Conservation (phyloP, 305 asterid genomes). For the Fraxinus paxiana region DNA sequence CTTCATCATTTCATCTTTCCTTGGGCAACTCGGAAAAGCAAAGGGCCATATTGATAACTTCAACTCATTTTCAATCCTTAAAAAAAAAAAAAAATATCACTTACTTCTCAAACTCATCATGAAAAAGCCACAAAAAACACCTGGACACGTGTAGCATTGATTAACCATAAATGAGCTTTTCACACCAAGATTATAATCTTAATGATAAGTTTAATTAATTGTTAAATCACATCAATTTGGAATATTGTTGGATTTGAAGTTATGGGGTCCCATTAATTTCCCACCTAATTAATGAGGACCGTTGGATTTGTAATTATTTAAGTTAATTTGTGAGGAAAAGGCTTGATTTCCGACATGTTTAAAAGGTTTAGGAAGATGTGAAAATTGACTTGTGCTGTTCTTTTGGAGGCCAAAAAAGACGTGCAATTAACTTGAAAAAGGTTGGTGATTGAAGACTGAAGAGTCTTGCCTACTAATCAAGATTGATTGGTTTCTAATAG, state of each 20-base stretch:
- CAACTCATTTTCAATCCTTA: neutral
- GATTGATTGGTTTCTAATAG: neutral
- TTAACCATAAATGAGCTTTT: neutral
- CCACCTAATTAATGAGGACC: neutral
- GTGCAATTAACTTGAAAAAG: neutral
- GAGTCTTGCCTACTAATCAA: neutral
- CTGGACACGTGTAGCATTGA: neutral
- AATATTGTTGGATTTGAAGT: neutral
- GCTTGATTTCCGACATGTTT: neutral
- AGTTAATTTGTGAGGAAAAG: neutral
- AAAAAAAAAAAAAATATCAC: neutral
- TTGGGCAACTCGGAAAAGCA: neutral
- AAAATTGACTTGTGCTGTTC: neutral
- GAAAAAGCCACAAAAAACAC: neutral
- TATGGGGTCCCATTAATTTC: neutral
- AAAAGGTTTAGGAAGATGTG: neutral
- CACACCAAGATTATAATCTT: neutral
- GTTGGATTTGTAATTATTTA: neutral
- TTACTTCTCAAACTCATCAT: neutral
- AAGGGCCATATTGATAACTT: neutral
- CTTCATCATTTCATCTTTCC: neutral
- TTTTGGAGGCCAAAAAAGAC: neutral
- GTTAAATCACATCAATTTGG: neutral
- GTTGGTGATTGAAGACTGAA: neutral
- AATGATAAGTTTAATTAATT: neutral